These are phyloP conservation scores for Cytospora chrysosperma DNA, from an alignment of 2,329 filamentous ascomycete genomes.

Conservation along the genomic window DNA sequence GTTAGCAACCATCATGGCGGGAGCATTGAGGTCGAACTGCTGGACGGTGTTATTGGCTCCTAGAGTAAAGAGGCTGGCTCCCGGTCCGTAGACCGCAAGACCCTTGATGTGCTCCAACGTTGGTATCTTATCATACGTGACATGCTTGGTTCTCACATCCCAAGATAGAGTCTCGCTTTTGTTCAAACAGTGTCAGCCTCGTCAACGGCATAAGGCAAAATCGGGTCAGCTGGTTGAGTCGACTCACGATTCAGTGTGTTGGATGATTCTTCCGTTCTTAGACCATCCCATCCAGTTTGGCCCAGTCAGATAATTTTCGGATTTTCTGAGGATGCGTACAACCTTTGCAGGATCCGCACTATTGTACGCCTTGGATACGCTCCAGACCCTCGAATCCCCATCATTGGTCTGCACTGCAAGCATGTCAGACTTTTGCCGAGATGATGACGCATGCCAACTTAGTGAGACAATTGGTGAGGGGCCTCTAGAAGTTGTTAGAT, in stretches of 20 bases:
- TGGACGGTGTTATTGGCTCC: conserved; percentile 86
- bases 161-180: conserved; percentile 84
- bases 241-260: conserved; percentile 85
- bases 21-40: conserved; percentile 90
- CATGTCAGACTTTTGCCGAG: conserved; percentile 97
- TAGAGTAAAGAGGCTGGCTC: conserved; percentile 88
- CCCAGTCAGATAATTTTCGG: conserved; percentile 69
- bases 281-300: conserved; percentile 98
- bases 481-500: conserved; percentile 76
- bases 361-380: conserved; percentile 78
- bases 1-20: conserved; percentile 76
- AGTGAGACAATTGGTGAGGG: conserved; percentile 86
- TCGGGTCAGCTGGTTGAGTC: neutral
- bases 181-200: conserved; percentile 29
- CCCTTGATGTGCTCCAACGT: conserved; percentile 79
- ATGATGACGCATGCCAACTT: conserved; percentile 94
- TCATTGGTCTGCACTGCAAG: conserved; percentile 88
- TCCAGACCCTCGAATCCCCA: conserved; percentile 94
- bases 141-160: conserved; percentile 98
- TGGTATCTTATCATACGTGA: conserved; percentile 84
- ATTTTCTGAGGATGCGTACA: conserved; percentile 80
- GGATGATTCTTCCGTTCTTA: conserved; percentile 93
- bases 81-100: conserved; percentile 84
- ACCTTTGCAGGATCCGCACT: conserved; percentile 78
- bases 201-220: conserved; percentile 22